Evolutionary conservation across 148 eudicot species (phyloP), one percentile per base, ranked within the genome.

Genomic region (Rheum nobile): DNA sequence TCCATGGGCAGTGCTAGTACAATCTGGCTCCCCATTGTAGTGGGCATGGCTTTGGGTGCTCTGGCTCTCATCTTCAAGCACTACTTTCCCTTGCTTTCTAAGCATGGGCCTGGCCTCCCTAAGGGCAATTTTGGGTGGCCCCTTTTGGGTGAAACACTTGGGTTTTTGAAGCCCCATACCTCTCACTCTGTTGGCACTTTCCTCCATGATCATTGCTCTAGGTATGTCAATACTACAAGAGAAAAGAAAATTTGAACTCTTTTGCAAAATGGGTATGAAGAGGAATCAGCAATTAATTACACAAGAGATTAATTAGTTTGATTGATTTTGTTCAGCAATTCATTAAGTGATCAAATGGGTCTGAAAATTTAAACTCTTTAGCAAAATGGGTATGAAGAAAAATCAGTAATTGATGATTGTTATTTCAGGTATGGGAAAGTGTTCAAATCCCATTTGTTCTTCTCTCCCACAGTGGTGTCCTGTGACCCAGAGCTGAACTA

Each of bases 401-500:
- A 28, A 24, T 5, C 31, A 57, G 5, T 9, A 65, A 16, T 12
- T 29, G 65, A 24, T 31, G 70, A 34, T 50, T 35, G 44, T n/a
- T n/a, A 2, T 61, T 73, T 29, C 78, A 88, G 91, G 87, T 88
- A 88, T 82, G 91, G 91, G 55, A 88, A 82, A 76, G 89, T 88
- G 80, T 88, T 88, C 84, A 85, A 80, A 46, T 84, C 91, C 72
- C 91, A 88, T 75, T 55, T 88, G 75, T 88, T 88, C 82, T 76
- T 85, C 70, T 84, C 89, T 8, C 91, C 91, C 8, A 82, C 91
- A 4, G 81, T 88, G 75, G 87, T 88, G 11, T 88, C 91, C 59
- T 88, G 91, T 79, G 91, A 88, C 75, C 84, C 84, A 59, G 91
- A 88, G 43, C 82, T 88, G 24, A 88, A 88, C 83, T 80, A 85